Conservation (phyloP, 495 filamentous ascomycete genomes). For the Cryomyces minteri region DNA sequence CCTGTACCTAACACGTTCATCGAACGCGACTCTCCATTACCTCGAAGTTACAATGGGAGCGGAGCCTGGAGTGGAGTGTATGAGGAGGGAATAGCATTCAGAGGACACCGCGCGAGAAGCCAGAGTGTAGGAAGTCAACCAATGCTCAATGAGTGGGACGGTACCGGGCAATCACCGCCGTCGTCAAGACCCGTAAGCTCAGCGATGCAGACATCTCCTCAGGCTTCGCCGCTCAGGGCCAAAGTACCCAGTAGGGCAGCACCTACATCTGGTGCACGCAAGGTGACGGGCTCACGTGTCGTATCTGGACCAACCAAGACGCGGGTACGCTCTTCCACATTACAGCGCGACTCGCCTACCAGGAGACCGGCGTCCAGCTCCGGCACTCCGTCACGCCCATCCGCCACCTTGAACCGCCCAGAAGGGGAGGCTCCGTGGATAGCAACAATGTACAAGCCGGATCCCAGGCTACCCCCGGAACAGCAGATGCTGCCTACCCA, state of each 20-base stretch:
- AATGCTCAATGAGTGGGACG: too few species aligned
- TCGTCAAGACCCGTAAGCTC: too few species aligned
- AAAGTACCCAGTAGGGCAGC: slow-evolving; percentile 13
- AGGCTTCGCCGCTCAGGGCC: slow-evolving; percentile 23
- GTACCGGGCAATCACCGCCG: too few species aligned
- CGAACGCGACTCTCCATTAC: slow-evolving; percentile 50
- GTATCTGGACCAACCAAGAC: slow-evolving; percentile 2
- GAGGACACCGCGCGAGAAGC: slow-evolving; percentile 30
- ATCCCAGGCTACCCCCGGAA: slow-evolving; percentile 83
- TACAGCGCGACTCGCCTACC: background rate
- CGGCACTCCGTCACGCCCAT: slow-evolving; percentile 26
- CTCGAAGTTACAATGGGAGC: slow-evolving; percentile 38
- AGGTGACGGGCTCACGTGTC: background rate
- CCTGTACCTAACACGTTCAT: slow-evolving; percentile 53
- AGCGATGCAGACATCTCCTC: slow-evolving; percentile 17
- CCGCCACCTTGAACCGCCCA: slow-evolving; percentile 37
- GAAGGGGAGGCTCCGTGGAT: slow-evolving; percentile 96
- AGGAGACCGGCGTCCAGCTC: background rate
- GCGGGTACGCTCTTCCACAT: background rate
- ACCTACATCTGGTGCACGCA: slow-evolving; percentile 16
- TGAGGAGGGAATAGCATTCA: slow-evolving; percentile 39
- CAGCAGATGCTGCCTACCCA: slow-evolving; percentile 91
- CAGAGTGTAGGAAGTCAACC: too few species aligned
- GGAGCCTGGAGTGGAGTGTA: slow-evolving; percentile 31
- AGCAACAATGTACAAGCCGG: slow-evolving; percentile 84